These are phyloP conservation scores for Pistacia integerrima DNA, from an alignment of 345 rosid genomes.

Conservation along the genomic window DNA sequence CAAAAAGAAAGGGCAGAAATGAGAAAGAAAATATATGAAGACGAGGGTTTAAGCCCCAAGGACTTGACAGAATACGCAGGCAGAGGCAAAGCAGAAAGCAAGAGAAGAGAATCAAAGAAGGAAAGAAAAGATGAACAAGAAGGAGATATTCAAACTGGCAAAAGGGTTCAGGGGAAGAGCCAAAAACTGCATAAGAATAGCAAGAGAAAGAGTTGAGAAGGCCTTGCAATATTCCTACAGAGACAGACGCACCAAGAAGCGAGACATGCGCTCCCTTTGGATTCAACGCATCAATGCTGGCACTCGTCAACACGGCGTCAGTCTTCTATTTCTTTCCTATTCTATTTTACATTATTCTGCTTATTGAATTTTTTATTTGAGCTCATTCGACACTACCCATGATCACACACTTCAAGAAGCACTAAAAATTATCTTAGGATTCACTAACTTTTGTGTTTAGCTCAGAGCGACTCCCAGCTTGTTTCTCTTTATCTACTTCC, in stretches of 20 bases:
- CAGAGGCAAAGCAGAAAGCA: neutral
- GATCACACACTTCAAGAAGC: no score
- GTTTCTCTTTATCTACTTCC: no score
- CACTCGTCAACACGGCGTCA: slow-evolving; percentile 82
- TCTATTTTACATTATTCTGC: neutral
- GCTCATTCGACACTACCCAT: no score
- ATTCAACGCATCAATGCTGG: slow-evolving; percentile 94
- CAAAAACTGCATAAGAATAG: slow-evolving; percentile 88
- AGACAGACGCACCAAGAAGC: slow-evolving; percentile 94
- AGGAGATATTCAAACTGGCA: slow-evolving; percentile 80
- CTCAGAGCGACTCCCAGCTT: no score
- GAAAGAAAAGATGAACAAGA: slow-evolving; percentile 72
- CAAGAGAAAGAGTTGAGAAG: slow-evolving; percentile 95
- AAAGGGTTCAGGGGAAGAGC: slow-evolving; percentile 96
- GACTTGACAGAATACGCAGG: neutral
- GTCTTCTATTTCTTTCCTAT: slow-evolving; percentile 4
- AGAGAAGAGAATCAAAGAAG: neutral
- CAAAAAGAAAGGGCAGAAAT: no score
- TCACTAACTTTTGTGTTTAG: no score
- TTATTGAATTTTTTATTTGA: neutral
- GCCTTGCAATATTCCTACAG: slow-evolving; percentile 92
- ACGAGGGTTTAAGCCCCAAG: no score
- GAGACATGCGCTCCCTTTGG: slow-evolving; percentile 97
- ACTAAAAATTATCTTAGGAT: no score
- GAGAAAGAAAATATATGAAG: no score